These are phyloP conservation scores for Coemansia biformis DNA, from an alignment of 192 early-diverging fungal species.

Conservation along the genomic window DNA sequence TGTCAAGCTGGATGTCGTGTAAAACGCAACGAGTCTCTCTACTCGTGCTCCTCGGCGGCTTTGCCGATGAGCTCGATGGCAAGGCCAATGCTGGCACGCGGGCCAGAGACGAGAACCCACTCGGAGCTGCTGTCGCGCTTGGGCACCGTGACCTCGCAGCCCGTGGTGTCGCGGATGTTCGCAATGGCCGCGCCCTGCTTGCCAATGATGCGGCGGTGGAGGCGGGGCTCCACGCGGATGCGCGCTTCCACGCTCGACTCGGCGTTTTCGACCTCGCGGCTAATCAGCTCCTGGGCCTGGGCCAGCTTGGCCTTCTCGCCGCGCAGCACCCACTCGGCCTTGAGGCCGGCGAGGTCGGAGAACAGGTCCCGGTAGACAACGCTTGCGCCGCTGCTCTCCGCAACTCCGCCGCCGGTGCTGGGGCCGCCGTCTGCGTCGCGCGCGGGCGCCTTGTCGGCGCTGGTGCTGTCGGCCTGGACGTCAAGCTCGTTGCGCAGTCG, in stretches of 20 bases:
- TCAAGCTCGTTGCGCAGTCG: slow-evolving; percentile 59
- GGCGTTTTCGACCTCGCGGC: slow-evolving; percentile 8
- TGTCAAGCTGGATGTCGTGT: too few species aligned
- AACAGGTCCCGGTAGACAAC: slow-evolving; percentile 25
- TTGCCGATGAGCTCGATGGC: slow-evolving; percentile 36
- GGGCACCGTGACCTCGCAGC: slow-evolving; percentile 61
- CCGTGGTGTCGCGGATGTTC: slow-evolving; percentile 61
- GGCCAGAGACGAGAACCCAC: slow-evolving; percentile 29
- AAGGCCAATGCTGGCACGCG: slow-evolving; percentile 16
- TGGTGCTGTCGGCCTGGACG: slow-evolving; percentile 53
- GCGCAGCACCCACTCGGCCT: slow-evolving; percentile 52
- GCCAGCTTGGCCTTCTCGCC: slow-evolving; percentile 53
- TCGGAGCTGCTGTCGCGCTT: slow-evolving; percentile 28
- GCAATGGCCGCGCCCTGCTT: slow-evolving; percentile 65
- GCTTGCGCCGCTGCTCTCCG: too few species aligned
- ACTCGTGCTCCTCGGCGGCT: slow-evolving; percentile 36
- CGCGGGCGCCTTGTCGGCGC: too few species aligned
- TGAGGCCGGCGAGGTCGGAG: slow-evolving; percentile 8
- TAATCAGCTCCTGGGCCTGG: slow-evolving; percentile 28
- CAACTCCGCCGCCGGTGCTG: too few species aligned
- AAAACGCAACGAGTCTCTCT: not conserved
- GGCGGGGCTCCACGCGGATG: slow-evolving; percentile 43
- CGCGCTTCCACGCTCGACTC: slow-evolving; percentile 29
- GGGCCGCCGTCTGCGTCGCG: too few species aligned
- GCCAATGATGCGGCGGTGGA: slow-evolving; percentile 71